phyloP scores from a whole-genome alignment of 2,329 filamentous ascomycete genomes.

The Colletotrichum theobromicola region DNA sequence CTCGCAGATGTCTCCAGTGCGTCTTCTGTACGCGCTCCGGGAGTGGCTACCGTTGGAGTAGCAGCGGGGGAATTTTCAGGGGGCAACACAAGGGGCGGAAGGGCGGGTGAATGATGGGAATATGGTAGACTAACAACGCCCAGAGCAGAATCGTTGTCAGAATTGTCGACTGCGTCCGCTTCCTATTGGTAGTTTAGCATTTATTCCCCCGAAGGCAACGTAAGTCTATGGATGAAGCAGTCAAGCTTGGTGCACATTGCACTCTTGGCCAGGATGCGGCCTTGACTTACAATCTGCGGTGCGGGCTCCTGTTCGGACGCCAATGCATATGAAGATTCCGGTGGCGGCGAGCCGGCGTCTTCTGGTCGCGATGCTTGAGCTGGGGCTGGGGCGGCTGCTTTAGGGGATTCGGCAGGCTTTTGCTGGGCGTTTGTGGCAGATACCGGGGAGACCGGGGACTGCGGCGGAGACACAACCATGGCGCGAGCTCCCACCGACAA shows the following conservation, averaged over 20 bases:
- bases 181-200: background rate
- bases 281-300: background rate
- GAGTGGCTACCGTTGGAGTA: background rate
- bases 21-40: background rate
- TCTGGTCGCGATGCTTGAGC: background rate
- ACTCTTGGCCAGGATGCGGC: background rate
- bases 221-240: background rate
- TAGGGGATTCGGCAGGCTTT: background rate
- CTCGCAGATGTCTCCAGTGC: background rate
- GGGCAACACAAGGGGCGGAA: background rate
- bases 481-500: background rate
- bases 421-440: background rate
- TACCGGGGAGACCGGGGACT: background rate
- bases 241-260: background rate
- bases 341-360: background rate
- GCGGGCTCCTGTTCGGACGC: background rate
- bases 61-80: background rate
- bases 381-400: no score
- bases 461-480: background rate
- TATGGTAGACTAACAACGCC: background rate
- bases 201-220: background rate
- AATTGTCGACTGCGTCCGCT: background rate
- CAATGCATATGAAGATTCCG: background rate
- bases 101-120: background rate
- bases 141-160: constrained; percentile 7